A percentile compares a stretch with the other conserved stretches of the same genome.
phyloP scores from a whole-genome alignment of 495 filamentous ascomycete genomes.

The Hypoxylon intermedium region DNA sequence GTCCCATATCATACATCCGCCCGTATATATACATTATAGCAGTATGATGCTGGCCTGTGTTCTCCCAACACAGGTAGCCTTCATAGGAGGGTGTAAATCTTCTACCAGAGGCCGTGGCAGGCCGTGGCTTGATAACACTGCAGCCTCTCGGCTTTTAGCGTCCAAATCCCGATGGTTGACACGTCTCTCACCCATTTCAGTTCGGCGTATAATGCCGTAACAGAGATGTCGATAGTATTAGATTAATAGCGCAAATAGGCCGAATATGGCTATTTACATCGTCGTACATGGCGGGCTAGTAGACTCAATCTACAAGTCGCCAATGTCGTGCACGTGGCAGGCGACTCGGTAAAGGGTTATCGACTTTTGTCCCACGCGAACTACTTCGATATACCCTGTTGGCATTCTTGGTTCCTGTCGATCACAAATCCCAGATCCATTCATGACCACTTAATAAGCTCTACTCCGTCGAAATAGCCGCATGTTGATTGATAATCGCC shows the following conservation, averaged over 20 bases:
- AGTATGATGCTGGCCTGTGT: background rate
- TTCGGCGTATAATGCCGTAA: background rate
- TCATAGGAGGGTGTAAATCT: slow-evolving; percentile 6
- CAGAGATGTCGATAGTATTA: slow-evolving; percentile 1
- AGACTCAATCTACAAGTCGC: slow-evolving; percentile 7
- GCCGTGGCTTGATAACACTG: too few relatives aligned
- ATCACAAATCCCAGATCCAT: slow-evolving; percentile 19
- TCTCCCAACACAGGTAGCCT: background rate
- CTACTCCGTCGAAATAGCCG: slow-evolving; percentile 10
- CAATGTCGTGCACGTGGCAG: background rate
- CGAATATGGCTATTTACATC: slow-evolving; percentile 7
- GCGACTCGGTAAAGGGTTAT: slow-evolving; percentile 3
- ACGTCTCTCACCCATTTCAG: slow-evolving; percentile 4
- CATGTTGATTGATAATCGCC: background rate
- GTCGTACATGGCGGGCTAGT: background rate
- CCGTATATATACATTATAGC: slow-evolving; percentile 33
- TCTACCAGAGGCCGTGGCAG: background rate
- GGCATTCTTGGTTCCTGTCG: slow-evolving; percentile 17
- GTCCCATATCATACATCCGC: slow-evolving; percentile 30
- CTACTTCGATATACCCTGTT: slow-evolving; percentile 4
- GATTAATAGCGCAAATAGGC: slow-evolving; percentile 1
- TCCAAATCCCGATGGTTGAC: too few relatives aligned
- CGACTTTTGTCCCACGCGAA: slow-evolving; percentile 4
- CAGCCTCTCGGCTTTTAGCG: too few relatives aligned
- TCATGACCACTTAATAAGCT: slow-evolving; percentile 23